These are phyloP conservation scores for Backusella westeae DNA, from an alignment of 192 early-diverging fungal species.

Conservation along the genomic window DNA sequence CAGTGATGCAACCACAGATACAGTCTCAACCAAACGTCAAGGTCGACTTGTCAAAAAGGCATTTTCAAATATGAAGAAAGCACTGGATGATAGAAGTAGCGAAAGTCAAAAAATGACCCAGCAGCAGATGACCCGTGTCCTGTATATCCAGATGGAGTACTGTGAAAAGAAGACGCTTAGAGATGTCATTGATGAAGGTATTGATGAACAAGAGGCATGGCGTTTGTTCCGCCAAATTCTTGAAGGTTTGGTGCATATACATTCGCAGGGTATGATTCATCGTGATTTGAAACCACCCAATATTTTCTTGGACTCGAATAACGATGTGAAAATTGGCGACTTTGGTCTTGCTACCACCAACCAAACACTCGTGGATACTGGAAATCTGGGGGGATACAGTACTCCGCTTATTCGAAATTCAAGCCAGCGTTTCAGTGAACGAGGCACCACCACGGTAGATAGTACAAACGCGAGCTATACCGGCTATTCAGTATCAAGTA, in stretches of 20 bases:
- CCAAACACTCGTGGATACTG: conserved; percentile 33
- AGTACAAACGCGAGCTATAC: conserved; percentile 8
- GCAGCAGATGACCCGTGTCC: conserved; percentile 44
- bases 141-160: conserved; percentile 99
- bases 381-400: neutral
- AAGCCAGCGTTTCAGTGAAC: neutral
- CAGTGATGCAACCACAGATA: conserved; percentile 7
- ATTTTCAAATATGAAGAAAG: conserved; percentile 8
- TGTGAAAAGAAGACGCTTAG: conserved; percentile 91
- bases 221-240: conserved; percentile 85
- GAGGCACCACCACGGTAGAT: neutral
- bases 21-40: neutral
- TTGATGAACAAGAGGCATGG: conserved; percentile 81
- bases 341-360: conserved; percentile 71
- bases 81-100: neutral
- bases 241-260: conserved; percentile 88
- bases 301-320: conserved; percentile 69
- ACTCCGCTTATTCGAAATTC: neutral
- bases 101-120: conserved; percentile 1
- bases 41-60: neutral
- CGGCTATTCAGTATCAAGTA: conserved; percentile 22
- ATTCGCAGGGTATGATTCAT: conserved; percentile 85
- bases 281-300: conserved; percentile 91
- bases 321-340: conserved; percentile 66
- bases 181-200: conserved; percentile 76